These are phyloP conservation scores for Beta macrorhiza DNA, from an alignment of 179 eudicot species.

Conservation along the genomic window DNA sequence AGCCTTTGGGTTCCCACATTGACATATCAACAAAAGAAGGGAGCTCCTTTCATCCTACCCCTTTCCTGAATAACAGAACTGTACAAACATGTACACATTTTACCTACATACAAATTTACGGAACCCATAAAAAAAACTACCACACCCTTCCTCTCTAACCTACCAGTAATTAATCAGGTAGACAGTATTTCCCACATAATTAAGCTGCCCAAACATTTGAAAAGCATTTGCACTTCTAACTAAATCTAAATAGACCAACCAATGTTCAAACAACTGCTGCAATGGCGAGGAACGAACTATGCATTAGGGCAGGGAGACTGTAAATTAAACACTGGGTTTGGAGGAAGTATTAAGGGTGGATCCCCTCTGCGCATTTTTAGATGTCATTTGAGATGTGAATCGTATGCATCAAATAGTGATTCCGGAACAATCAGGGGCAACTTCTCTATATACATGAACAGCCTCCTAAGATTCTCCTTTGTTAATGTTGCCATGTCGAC, in stretches of 20 bases:
- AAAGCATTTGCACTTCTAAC: constrained; percentile 35
- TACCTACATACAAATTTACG: constrained; percentile 23
- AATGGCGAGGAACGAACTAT: constrained; percentile 5
- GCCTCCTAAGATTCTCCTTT: constrained; percentile 80
- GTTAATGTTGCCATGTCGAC: constrained; percentile 69
- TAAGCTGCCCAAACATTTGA: constrained; percentile 18
- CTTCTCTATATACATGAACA: constrained; percentile 90
- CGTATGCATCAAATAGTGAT: constrained; percentile 62
- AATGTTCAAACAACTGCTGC: constrained; percentile 19
- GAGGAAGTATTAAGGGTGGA: background rate
- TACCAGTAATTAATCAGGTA: constrained; percentile 27
- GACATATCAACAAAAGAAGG: constrained; percentile 11
- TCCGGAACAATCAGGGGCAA: constrained; percentile 85
- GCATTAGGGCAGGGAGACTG: background rate
- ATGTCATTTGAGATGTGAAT: constrained; percentile 65
- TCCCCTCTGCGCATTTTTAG: too few relatives aligned
- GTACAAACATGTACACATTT: constrained; percentile 27
- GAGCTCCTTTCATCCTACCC: constrained; percentile 3
- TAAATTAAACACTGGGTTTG: background rate
- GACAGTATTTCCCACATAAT: constrained; percentile 33
- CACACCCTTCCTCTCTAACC: constrained; percentile 35
- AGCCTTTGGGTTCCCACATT: background rate
- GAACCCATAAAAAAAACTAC: background rate
- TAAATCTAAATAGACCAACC: constrained; percentile 25
- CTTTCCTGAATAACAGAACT: constrained; percentile 21